A percentile compares a stretch with the other conserved stretches of the same genome.
phyloP scores from a whole-genome alignment of 2,329 filamentous ascomycete genomes.

The Talaromyces sp. region DNA sequence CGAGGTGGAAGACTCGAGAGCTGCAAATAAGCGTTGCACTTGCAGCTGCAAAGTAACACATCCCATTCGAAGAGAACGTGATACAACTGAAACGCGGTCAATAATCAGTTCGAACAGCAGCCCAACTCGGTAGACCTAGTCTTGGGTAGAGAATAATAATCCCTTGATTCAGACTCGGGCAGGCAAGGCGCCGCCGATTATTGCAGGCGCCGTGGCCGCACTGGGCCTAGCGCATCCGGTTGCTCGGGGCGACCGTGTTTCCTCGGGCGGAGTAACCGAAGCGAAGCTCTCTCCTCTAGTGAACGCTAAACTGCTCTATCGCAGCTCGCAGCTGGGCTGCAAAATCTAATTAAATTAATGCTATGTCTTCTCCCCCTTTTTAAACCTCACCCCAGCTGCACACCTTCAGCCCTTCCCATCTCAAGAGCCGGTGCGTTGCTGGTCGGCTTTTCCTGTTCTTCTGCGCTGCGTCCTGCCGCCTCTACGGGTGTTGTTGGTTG shows the following conservation, averaged over 20 bases:
- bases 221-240: conserved; percentile 8
- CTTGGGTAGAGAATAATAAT: no score
- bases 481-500: background rate
- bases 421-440: conserved; percentile 8
- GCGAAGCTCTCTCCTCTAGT: background rate
- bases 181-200: background rate
- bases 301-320: background rate
- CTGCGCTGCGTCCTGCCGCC: conserved; percentile 2
- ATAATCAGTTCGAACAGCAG: background rate
- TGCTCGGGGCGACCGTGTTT: conserved; percentile 5
- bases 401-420: background rate
- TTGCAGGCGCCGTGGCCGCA: background rate
- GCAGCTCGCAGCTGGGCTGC: background rate
- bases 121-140: background rate
- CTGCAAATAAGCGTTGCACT: no score
- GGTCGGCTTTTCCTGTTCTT: background rate
- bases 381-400: background rate
- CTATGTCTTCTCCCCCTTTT: conserved; percentile 1
- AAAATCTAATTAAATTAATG: background rate
- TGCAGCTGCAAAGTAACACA: background rate
- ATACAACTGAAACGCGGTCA: background rate
- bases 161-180: background rate
- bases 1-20: background rate
- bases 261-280: background rate
- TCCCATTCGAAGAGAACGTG: background rate